Conservation (phyloP, 768 basidiomycete genomes). For the Lentinula raphanica region DNA sequence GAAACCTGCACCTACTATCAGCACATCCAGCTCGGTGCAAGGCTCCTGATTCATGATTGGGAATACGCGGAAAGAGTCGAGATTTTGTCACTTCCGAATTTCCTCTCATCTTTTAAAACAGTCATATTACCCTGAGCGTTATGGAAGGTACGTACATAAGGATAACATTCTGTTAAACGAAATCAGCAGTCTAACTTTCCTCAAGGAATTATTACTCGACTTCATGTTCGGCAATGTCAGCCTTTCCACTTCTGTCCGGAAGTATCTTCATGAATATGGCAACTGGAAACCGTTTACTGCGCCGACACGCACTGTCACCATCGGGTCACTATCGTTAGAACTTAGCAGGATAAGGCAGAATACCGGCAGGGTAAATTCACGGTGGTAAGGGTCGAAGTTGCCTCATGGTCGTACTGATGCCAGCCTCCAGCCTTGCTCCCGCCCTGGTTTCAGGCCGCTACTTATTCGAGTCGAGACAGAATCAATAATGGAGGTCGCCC, state of each 20-base stretch:
- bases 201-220: neutral
- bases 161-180: neutral
- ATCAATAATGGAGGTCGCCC: no score
- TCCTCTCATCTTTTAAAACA: neutral
- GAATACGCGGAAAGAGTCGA: neutral
- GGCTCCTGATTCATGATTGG: neutral
- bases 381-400: no score
- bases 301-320: no score
- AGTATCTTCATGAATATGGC: neutral
- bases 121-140: neutral
- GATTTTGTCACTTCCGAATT: neutral
- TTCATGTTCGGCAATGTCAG: neutral
- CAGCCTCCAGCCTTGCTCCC: no score
- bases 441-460: no score
- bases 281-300: neutral
- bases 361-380: no score
- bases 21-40: conserved; percentile 4
- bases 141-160: neutral
- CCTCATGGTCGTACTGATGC: no score
- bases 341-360: no score
- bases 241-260: neutral
- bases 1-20: conserved; percentile 3
- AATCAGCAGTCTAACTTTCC: neutral
- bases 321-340: no score
- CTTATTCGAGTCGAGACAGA: no score